phyloP scores from a whole-genome alignment of 1,139 yeast genomes.

The Candida frijolesensis region DNA sequence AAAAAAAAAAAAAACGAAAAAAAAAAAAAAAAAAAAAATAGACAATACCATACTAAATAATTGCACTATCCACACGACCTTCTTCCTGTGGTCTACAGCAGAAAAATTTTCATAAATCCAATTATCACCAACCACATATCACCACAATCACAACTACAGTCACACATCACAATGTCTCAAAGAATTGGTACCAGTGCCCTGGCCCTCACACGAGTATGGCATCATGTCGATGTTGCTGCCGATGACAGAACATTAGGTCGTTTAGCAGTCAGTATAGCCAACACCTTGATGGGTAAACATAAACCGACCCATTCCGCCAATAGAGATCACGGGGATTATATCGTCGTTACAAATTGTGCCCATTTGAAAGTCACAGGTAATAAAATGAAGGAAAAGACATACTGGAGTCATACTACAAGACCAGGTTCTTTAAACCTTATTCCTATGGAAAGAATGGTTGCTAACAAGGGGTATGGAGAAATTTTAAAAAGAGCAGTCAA shows the following conservation, averaged over 20 bases:
- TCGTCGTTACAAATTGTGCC: conserved; percentile 91
- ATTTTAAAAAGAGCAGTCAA: conserved; percentile 82
- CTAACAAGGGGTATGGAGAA: conserved; percentile 85
- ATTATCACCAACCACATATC: no score
- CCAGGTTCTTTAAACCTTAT: conserved; percentile 88
- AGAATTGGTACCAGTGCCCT: conserved; percentile 64
- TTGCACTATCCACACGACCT: neutral
- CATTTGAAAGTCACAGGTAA: conserved; percentile 80
- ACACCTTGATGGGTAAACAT: conserved; percentile 91
- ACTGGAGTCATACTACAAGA: conserved; percentile 86
- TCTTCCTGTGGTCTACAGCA: no score
- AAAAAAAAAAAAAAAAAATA: no score
- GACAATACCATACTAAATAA: neutral
- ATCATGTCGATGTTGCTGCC: conserved; percentile 86
- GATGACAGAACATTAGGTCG: conserved; percentile 90
- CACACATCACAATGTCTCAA: conserved; percentile 45
- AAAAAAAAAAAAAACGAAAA: neutral
- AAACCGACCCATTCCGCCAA: conserved; percentile 80
- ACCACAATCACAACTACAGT: no score
- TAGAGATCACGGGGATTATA: conserved; percentile 93
- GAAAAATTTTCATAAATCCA: no score
- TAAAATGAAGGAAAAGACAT: conserved; percentile 79
- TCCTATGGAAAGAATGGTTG: conserved; percentile 77
- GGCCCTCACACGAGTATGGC: conserved; percentile 91
- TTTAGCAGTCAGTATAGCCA: conserved; percentile 84